Evolutionary conservation across 1,284 basidiomycete species (phyloP).

Genomic region (Cryptococcus sp.): DNA sequence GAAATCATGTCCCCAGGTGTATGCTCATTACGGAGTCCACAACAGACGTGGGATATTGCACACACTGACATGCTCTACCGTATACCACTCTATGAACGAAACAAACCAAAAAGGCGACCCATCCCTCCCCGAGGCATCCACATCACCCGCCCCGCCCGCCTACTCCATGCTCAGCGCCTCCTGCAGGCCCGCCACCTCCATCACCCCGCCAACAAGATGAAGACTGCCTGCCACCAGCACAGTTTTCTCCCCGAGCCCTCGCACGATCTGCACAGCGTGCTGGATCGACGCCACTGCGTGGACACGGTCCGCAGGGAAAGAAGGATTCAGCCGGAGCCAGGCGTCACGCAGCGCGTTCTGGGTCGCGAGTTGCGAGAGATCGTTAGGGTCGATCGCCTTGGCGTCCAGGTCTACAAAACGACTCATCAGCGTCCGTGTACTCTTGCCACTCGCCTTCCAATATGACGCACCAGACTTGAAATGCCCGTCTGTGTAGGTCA

Average conservation of each 20-base stretch:
- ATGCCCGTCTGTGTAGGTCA: constrained; percentile 82
- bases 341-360: constrained; percentile 73
- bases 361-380: constrained; percentile 65
- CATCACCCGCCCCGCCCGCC: not conserved
- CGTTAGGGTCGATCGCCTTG: constrained; percentile 61
- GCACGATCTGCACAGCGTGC: constrained; percentile 69
- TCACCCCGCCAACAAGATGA: constrained; percentile 90
- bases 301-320: constrained; percentile 60
- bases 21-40: no score
- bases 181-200: constrained; percentile 79
- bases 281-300: constrained; percentile 85
- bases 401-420: constrained; percentile 64
- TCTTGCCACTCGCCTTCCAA: not conserved
- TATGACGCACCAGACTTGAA: constrained; percentile 76
- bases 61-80: no score
- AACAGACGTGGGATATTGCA: no score
- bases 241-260: constrained; percentile 51
- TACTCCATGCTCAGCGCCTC: constrained; percentile 51
- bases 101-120: not conserved
- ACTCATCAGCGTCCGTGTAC: no score
- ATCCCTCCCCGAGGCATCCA: not conserved
- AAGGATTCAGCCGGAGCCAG: constrained; percentile 65
- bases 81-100: not conserved
- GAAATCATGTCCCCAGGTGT: no score
- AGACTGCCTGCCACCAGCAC: constrained; percentile 88